Evolutionary conservation across 2,329 filamentous ascomycete genomes (phyloP), one percentile per base, ranked within the genome.

Genomic region (Venturia carpophila): DNA sequence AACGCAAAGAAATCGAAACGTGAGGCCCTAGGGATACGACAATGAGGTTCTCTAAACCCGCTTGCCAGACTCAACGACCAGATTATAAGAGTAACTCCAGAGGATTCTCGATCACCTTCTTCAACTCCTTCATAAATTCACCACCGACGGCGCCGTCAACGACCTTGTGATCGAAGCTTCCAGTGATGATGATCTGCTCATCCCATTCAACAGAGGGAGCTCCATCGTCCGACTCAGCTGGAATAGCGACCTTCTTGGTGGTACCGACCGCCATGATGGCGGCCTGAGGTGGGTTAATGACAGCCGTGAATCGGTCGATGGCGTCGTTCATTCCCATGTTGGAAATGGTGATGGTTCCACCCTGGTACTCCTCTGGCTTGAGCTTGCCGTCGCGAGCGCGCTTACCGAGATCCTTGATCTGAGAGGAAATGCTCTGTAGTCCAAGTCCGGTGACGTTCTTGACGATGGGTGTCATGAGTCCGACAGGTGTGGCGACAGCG

Each of bases 281-380:
- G 64, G 94, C 90, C 82, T 99, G 95, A 64, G 94, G 94, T 70
- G 95, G 94, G 86, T 99, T 99, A 84, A 99, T 96, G 75, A 99
- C 90, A 71, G 94, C 94, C 63, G 94, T 97, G 82, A 99, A 99
- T 77, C 92, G 87, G 80, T 97, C 92, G 68, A 99, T 88, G 62
- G 94, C 93, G 60, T 87, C 75, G 85, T 99, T 99, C 94, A 99
- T 99, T 79, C 94, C 94, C 94, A 99, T 96, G 87, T 99, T 99
- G 81, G 91, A 96, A 80, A 99, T 97, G 78, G 93, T 97, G 81
- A 99, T 96, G 76, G 91, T 96, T 77, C 94, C 94, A 65, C 94
- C 94, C 84, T 97, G 93, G 87, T 96, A 99, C 81, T 99, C 92
- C 79, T 99, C 93, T 60, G 94, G 94, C 88, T 97, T 97, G 73